Base-by-base conservation (phyloP, 2,329 filamentous ascomycete genomes). In the Rhynchosporium graminicola region DNA sequence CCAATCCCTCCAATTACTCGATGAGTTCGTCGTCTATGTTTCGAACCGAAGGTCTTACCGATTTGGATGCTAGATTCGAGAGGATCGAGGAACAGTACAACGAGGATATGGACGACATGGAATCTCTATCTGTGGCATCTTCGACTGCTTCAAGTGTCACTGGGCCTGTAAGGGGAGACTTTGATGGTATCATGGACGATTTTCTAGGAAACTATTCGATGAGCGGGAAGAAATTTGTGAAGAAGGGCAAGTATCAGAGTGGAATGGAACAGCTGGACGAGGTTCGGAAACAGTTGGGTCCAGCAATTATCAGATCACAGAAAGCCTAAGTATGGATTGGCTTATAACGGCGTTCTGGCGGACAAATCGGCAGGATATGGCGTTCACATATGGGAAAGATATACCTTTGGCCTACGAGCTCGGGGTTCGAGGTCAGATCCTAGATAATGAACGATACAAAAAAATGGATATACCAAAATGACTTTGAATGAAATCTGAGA, bases 231-330 rank as follows among this genome's bases (percentile, higher is more conserved):
- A 88, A 87, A 74, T 80, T 82, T 63, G 84, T 92, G 26, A 94
- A 93, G 79, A 92, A 93, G 77, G 88, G 88, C 20, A 91, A 89
- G 73, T 87, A 89, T 67, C 88, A 90, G 74, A 90, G 84, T 63
- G 95, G 95, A 0, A 82, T 97, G 67, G 87, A 91, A 76, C 91
- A 98, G 79, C 80, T 98, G 64, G 95, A 98, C 68, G 94, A 98
- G 77, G 88, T 99, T 57, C 83, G 95, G 59, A 83, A 84, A 67
- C 91, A 87, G 6, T 76, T 97, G 61, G 94, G 94, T 0, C 90
- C 90, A 31, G 89, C 92, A 36, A 85, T 86, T 64, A 75, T 96
- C 61, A 72, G 67, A 26, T 57, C 65, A 46, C 68, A 72, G 60
- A 71, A 61, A 55, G 67, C 65, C 42, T 71, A 51, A 68, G 55